These are phyloP conservation scores for Blepharisma japonicum DNA, from an alignment of 73 alveolate genomes.

Conservation along the genomic window DNA sequence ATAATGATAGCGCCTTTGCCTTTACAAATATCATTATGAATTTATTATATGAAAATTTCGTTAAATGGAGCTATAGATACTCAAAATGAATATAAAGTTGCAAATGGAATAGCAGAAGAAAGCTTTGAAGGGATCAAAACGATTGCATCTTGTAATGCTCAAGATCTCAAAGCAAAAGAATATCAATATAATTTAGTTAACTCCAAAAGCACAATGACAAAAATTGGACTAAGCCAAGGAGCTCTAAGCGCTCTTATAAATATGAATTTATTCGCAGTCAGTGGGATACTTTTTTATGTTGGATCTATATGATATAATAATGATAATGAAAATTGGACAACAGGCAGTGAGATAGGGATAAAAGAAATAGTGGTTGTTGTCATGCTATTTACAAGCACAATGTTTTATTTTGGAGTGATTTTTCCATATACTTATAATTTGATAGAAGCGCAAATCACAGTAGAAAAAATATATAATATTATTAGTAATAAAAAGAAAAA, in stretches of 20 bases:
- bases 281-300: background rate
- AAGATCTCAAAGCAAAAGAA: background rate
- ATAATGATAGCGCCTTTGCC: background rate
- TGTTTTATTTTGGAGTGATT: slow-evolving; percentile 61
- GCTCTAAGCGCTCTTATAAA: no score
- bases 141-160: background rate
- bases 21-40: no score
- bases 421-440: slow-evolving; percentile 55
- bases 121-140: background rate
- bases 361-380: background rate
- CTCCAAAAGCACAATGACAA: background rate
- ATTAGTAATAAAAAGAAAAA: no score
- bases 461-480: slow-evolving; percentile 1
- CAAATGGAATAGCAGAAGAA: background rate
- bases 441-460: slow-evolving; percentile 55
- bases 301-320: background rate
- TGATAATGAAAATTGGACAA: background rate
- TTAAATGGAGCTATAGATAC: background rate
- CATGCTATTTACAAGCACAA: no score
- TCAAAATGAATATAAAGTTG: background rate
- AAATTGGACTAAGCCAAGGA: background rate
- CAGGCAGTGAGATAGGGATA: background rate
- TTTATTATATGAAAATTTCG: no score
- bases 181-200: no score
- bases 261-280: background rate